Evolutionary conservation across 2,329 filamentous ascomycete species (phyloP).

Genomic region (Gaeumannomyces tritici): DNA sequence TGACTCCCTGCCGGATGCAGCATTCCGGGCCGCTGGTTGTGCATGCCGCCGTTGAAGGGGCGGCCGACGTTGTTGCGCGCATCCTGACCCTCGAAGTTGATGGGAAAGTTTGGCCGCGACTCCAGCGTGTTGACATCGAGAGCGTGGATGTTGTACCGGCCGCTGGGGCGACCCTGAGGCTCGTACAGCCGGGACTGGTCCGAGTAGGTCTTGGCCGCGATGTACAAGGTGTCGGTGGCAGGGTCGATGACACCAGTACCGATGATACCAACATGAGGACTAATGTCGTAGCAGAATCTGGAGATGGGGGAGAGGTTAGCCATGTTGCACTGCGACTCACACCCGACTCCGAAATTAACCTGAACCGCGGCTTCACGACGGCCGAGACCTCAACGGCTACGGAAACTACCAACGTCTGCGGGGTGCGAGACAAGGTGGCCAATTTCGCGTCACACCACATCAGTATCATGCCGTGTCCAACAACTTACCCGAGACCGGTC

Average conservation of each 20-base stretch:
- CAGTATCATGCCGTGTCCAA: neutral
- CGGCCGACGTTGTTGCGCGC: conserved; percentile 34
- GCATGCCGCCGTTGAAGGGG: conserved; percentile 35
- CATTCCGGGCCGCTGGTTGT: conserved; percentile 35
- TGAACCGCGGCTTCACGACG: too few species aligned
- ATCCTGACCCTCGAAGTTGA: conserved; percentile 28
- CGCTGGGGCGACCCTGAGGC: conserved; percentile 28
- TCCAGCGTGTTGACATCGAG: conserved; percentile 32
- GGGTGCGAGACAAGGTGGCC: too few species aligned
- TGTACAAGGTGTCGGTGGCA: conserved; percentile 35
- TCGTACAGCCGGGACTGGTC: conserved; percentile 20
- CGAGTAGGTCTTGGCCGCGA: conserved; percentile 38
- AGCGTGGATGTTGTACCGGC: conserved; percentile 34
- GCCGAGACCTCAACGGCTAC: too few species aligned
- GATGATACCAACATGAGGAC: conserved; percentile 34
- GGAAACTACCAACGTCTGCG: too few species aligned
- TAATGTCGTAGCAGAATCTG: conserved; percentile 32
- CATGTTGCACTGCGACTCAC: too few species aligned
- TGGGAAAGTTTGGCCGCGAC: conserved; percentile 29
- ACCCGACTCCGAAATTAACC: too few species aligned
- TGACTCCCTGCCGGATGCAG: conserved; percentile 20
- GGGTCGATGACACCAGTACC: conserved; percentile 42
- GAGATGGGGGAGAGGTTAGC: too few species aligned
- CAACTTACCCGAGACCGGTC: neutral
- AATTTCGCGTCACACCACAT: too few species aligned